A percentile compares a stretch with the other conserved stretches of the same genome.
phyloP scores from a whole-genome alignment of 2,329 filamentous ascomycete species.

The Trichoderma endophyticum region DNA sequence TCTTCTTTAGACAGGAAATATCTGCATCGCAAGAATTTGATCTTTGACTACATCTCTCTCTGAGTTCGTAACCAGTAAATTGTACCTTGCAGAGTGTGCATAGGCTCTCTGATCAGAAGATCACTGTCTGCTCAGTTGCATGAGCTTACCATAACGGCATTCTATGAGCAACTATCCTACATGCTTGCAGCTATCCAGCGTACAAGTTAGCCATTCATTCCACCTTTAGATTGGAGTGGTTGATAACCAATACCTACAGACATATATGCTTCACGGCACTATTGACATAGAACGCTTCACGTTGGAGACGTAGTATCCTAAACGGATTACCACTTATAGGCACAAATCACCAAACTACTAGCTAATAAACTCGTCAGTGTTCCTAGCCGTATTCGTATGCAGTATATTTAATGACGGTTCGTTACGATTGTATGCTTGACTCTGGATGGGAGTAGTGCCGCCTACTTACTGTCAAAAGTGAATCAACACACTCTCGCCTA shows the following conservation, averaged over 20 bases:
- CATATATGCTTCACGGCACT: neutral
- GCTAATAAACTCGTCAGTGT: neutral
- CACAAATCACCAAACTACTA: no score
- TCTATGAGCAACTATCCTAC: neutral
- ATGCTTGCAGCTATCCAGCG: neutral
- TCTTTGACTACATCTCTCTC: neutral
- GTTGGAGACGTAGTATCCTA: neutral
- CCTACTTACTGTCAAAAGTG: neutral
- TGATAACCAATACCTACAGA: neutral
- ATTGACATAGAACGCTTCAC: neutral
- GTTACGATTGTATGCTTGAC: rapidly evolving
- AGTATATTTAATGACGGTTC: neutral
- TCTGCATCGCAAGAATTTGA: neutral
- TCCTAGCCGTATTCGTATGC: no score
- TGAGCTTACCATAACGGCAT: no score
- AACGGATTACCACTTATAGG: neutral
- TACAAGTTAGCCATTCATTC: neutral
- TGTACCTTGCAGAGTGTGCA: neutral
- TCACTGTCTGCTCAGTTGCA: neutral
- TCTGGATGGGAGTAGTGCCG: neutral
- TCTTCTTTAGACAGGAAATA: neutral
- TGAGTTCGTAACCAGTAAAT: neutral
- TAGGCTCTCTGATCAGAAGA: neutral
- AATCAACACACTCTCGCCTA: neutral
- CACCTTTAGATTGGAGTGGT: neutral